These are phyloP conservation scores for Capsella rubella DNA, from an alignment of 441 rosid species.

Conservation along the genomic window DNA sequence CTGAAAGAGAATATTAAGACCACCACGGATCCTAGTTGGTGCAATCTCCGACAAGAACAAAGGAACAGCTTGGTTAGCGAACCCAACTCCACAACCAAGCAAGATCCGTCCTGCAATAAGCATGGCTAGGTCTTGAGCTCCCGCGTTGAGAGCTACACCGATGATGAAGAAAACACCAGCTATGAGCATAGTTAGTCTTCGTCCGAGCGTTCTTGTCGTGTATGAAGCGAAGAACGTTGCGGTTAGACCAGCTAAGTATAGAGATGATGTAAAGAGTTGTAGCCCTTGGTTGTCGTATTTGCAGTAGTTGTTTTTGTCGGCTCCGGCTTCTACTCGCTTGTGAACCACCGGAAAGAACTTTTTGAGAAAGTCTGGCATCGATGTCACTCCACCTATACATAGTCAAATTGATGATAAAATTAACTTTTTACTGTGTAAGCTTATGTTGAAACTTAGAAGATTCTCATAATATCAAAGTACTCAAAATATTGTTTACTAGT, in stretches of 20 bases:
- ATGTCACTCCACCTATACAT: slow-evolving; percentile 77
- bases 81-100: slow-evolving; percentile 95
- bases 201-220: slow-evolving; percentile 79
- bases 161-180: slow-evolving; percentile 79
- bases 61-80: slow-evolving; percentile 97
- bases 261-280: slow-evolving; percentile 87
- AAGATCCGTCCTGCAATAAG: slow-evolving; percentile 86
- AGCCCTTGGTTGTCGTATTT: slow-evolving; percentile 89
- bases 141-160: slow-evolving; percentile 73
- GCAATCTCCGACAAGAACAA: slow-evolving; percentile 92
- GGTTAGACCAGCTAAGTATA: slow-evolving; percentile 83
- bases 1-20: slow-evolving; percentile 83
- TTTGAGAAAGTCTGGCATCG: slow-evolving; percentile 78
- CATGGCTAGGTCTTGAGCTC: slow-evolving; percentile 84
- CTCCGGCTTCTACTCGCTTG: slow-evolving; percentile 44
- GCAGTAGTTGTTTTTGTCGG: slow-evolving; percentile 65
- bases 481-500: neutral
- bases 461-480: neutral
- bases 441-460: neutral
- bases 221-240: slow-evolving; percentile 93
- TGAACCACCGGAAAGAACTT: slow-evolving; percentile 85
- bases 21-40: slow-evolving; percentile 93
- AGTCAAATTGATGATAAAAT: slow-evolving; percentile 11
- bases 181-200: slow-evolving; percentile 81
- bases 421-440: neutral